These are phyloP conservation scores for Pseudocercospora crystallina DNA, from an alignment of 2,329 filamentous ascomycete species.

Conservation along the genomic window DNA sequence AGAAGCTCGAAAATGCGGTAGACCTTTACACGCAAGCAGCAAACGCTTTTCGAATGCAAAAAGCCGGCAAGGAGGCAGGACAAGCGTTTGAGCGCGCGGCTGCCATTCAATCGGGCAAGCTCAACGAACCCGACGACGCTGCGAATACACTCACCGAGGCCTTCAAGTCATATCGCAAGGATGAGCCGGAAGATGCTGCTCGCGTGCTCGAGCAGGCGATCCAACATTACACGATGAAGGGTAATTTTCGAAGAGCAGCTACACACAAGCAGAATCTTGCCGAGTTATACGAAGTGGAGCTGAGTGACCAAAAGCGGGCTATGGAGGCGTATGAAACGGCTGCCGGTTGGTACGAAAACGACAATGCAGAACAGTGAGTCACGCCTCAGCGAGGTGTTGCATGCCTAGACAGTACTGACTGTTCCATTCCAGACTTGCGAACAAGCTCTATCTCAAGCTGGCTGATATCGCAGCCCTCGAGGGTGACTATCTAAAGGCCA, in stretches of 20 bases:
- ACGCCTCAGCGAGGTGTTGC: not conserved
- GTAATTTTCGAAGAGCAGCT: slow-evolving; percentile 87
- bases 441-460: slow-evolving; percentile 90
- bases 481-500: slow-evolving; percentile 79
- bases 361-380: slow-evolving; percentile 77
- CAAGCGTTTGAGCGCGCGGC: slow-evolving; percentile 82
- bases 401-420: no score
- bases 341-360: slow-evolving; percentile 84
- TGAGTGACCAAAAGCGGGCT: slow-evolving; percentile 75
- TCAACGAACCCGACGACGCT: slow-evolving; percentile 90
- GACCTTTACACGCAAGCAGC: slow-evolving; percentile 85
- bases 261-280: slow-evolving; percentile 86
- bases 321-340: slow-evolving; percentile 82
- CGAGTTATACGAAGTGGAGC: slow-evolving; percentile 79
- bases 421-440: slow-evolving; percentile 65
- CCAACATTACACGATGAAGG: slow-evolving; percentile 80
- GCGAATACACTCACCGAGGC: slow-evolving; percentile 86
- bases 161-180: slow-evolving; percentile 91
- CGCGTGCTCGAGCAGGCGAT: slow-evolving; percentile 78
- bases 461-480: slow-evolving; percentile 83
- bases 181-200: slow-evolving; percentile 78
- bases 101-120: slow-evolving; percentile 72
- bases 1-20: slow-evolving; percentile 87
- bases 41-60: slow-evolving; percentile 87
- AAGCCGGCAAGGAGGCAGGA: slow-evolving; percentile 81